Evolutionary conservation across 2,329 filamentous ascomycete genomes (phyloP).

Genomic region (Fusarium fracticaudum): DNA sequence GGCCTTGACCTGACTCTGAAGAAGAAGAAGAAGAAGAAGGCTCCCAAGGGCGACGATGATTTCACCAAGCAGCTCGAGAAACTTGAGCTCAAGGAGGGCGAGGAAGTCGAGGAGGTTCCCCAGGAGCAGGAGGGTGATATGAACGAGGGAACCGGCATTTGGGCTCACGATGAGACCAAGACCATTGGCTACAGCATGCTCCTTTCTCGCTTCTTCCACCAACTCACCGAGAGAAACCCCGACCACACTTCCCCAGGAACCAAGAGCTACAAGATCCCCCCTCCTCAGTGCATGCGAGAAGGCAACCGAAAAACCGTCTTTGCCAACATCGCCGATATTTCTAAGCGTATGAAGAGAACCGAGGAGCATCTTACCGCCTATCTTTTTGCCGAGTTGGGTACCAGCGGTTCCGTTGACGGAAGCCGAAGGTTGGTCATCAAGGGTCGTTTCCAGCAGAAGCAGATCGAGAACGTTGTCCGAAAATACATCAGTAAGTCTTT

Average conservation of each 20-base stretch:
- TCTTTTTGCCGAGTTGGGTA: conserved; percentile 97
- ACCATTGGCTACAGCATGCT: conserved; percentile 86
- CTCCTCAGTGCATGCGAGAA: conserved; percentile 98
- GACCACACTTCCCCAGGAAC: conserved; percentile 89
- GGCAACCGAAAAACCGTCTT: conserved; percentile 99
- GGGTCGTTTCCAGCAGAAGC: conserved; percentile 99
- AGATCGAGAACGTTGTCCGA: conserved; percentile 96
- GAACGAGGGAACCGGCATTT: conserved; percentile 89
- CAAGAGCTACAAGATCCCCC: conserved; percentile 99
- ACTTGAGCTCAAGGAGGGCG: conserved; percentile 74
- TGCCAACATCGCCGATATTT: conserved; percentile 98
- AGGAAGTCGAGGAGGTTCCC: conserved; percentile 58
- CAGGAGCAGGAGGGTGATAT: conserved; percentile 76
- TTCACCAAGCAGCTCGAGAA: conserved; percentile 70
- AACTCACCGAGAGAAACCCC: conserved; percentile 95
- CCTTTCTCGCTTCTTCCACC: conserved; percentile 91
- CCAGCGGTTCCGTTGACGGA: conserved; percentile 93
- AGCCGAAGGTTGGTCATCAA: conserved; percentile 95
- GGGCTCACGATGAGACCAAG: conserved; percentile 81
- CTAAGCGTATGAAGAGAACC: conserved; percentile 98
- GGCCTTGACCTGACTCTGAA: conserved; percentile 70
- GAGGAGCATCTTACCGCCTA: conserved; percentile 98
- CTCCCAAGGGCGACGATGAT: conserved; percentile 69
- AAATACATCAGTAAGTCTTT: conserved; percentile 86
- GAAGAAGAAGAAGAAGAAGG: conserved; percentile 79